Base-by-base conservation (phyloP, 2,329 filamentous ascomycete genomes). In the Arthrobotrys sinensis region DNA sequence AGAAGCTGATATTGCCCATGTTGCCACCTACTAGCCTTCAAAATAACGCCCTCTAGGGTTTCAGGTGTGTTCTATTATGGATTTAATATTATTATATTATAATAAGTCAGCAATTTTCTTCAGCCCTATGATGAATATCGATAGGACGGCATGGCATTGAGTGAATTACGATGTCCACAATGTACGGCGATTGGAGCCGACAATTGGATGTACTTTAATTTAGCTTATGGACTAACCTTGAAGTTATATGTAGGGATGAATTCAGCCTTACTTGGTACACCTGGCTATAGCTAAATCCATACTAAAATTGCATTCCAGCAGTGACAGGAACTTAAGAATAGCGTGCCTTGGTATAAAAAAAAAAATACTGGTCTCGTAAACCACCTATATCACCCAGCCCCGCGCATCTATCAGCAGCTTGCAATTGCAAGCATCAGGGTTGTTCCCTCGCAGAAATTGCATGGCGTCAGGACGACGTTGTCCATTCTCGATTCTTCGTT, bases 401-500 rank as follows among this genome's bases (percentile, higher is more conserved):
- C 34, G 7, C 40, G n/a, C 40, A 43, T 60, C 45, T 24, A 43
- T 60, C 11, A 16, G 32, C 14, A 43, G 11, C 3, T 19, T 60
- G n/a, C 53, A 14, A 43, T 19, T 60, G n/a, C 53, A 14, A 43
- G 34, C 36, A 40, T 43, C 36, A 43, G 36, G 45, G 45, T 7
- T 1, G 2, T 43, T 43, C 10, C 21, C 1, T 36, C 24, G 52
- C 52, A 55, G 52, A 55, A 36, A 4, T 14, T 14, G 8, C 11
- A 60, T 60, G 34, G 14, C 40, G 40, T 60, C 53, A 60, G n/a
- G 12, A 14, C 10, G 6, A 5, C 19, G 16, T 16, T 19, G 36
- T 32, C 19, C 53, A 60, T 60, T 34, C 53, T 14, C 7, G 53
- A 8, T 60, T 16, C 8, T 60, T n/a, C 14, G 53, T 60, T 60